A percentile compares a stretch with the other conserved stretches of the same genome.
Conservation (phyloP, 2,329 filamentous ascomycete species). For the Colletotrichum australisinense region DNA sequence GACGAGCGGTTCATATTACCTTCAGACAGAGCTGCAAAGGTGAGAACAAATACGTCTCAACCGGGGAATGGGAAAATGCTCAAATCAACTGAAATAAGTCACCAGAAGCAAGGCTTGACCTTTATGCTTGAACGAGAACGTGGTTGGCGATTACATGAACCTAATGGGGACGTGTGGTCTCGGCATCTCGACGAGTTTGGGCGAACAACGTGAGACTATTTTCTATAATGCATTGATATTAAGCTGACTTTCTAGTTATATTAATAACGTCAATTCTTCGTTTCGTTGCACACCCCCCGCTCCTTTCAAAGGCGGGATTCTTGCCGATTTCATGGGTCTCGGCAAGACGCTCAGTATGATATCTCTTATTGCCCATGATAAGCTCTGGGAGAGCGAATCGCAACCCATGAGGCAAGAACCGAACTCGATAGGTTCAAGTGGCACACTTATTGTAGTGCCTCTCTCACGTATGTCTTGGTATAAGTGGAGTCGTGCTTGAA, state of each 20-base stretch:
- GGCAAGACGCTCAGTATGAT: not conserved
- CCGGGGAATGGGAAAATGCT: not conserved
- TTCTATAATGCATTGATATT: not conserved
- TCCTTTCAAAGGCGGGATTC: not conserved
- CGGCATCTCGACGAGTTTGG: not conserved
- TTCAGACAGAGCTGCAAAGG: not conserved
- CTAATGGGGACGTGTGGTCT: not conserved
- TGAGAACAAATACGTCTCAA: not conserved
- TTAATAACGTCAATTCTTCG: not conserved
- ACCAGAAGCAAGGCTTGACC: not conserved
- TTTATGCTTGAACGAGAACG: not conserved
- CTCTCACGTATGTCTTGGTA: not conserved
- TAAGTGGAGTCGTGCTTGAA: not conserved
- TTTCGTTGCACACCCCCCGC: not conserved
- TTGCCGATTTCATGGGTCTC: not conserved
- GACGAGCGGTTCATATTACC: not conserved
- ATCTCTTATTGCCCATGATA: not conserved
- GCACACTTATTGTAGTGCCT: not conserved
- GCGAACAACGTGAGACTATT: not conserved
- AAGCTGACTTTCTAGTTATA: not conserved
- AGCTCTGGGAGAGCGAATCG: not conserved
- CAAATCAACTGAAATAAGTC: not conserved
- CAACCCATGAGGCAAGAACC: fast-evolving
- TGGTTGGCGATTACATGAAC: not conserved
- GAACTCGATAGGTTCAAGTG: not conserved